These are phyloP conservation scores for Starmerella vitae DNA, from an alignment of 805 yeast genomes.

Conservation along the genomic window DNA sequence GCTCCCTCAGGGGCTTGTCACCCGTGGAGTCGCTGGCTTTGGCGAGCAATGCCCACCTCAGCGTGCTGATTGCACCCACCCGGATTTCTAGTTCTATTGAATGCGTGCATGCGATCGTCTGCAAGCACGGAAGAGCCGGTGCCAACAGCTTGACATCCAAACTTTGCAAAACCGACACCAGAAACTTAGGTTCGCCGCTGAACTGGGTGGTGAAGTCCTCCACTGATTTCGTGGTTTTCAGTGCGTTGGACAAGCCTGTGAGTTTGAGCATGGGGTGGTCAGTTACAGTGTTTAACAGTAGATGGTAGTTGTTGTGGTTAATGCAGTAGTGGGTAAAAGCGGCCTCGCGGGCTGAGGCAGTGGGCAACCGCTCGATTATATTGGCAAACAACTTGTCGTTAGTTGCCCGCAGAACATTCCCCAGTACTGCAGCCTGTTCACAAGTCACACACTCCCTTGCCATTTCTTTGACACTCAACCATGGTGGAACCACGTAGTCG, in stretches of 20 bases:
- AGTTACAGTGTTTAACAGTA: background rate
- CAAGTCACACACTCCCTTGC: background rate
- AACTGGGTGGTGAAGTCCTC: constrained; percentile 2
- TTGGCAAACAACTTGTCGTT: background rate
- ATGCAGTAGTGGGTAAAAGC: background rate
- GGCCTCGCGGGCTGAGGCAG: background rate
- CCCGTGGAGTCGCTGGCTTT: too few relatives aligned
- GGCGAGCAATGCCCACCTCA: constrained; percentile 2
- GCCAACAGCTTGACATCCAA: background rate
- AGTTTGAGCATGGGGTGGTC: background rate
- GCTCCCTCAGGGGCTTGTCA: too few relatives aligned
- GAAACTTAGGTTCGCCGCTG: constrained; percentile 2
- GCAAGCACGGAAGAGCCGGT: background rate
- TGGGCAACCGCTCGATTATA: background rate
- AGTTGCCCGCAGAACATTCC: background rate
- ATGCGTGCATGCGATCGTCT: background rate
- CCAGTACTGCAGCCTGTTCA: background rate
- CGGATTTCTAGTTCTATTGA: background rate
- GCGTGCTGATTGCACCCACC: constrained; percentile 5
- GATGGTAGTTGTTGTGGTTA: too few relatives aligned
- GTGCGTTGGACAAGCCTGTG: background rate
- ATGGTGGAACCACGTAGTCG: background rate
- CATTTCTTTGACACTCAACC: background rate
- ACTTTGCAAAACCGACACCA: background rate
- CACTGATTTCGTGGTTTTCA: background rate